These are phyloP conservation scores for Lactarius indigo DNA, from an alignment of 768 basidiomycete species.

Conservation along the genomic window DNA sequence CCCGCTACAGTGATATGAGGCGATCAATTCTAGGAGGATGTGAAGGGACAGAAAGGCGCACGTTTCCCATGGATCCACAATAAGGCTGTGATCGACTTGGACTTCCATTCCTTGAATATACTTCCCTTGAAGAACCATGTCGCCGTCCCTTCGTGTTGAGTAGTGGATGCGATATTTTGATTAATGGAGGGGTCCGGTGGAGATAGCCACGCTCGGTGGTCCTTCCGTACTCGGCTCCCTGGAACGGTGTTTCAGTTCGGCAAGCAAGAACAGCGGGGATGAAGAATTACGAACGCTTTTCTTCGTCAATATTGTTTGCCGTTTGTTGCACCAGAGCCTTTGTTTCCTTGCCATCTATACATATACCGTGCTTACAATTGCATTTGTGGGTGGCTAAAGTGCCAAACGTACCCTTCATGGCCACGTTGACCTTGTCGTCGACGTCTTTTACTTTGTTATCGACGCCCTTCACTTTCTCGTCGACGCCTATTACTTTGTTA, in stretches of 20 bases:
- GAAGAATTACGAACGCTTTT: background rate
- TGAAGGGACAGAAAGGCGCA: background rate
- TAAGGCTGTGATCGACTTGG: background rate
- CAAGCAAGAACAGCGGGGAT: background rate
- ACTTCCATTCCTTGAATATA: background rate
- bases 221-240: background rate
- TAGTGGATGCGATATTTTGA: background rate
- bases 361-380: background rate
- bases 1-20: background rate
- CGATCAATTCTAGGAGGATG: background rate
- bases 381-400: background rate
- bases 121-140: background rate
- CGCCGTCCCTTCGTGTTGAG: background rate
- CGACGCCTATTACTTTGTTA: background rate
- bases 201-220: background rate
- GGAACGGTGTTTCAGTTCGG: background rate
- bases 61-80: background rate
- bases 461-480: too few relatives aligned
- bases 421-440: background rate
- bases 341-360: background rate
- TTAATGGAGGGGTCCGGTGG: background rate
- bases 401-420: background rate
- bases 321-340: background rate
- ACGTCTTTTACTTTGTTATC: background rate
- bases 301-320: background rate